A percentile compares a stretch with the other conserved stretches of the same genome.
Evolutionary conservation across 140 eudicot genomes (phyloP).

Genomic region (Bidens hawaiensis): DNA sequence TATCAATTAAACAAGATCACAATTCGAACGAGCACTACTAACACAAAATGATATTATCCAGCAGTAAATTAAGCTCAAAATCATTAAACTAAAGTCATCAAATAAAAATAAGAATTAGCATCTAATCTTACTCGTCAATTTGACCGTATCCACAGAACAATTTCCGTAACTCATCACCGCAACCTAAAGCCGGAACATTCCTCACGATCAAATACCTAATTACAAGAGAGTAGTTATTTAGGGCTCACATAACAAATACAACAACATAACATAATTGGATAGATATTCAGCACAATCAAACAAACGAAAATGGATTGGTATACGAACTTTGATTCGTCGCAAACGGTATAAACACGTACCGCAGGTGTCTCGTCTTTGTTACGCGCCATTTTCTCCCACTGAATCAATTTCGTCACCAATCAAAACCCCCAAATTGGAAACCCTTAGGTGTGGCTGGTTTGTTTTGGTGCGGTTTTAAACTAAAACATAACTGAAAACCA

Average conservation of each 20-base stretch:
- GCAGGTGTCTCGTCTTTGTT: conserved; percentile 60
- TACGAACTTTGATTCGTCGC: conserved; percentile 77
- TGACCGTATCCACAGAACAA: conserved; percentile 38
- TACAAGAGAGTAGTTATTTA: conserved; percentile 3
- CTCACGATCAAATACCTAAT: conserved; percentile 34
- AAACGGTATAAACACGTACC: conserved; percentile 74
- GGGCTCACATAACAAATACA: conserved; percentile 14
- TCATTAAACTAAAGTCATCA: background rate
- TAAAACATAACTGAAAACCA: no score
- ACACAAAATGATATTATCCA: background rate
- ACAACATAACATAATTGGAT: background rate
- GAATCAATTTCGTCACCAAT: no score
- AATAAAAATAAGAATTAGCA: no score
- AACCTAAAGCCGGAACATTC: conserved; percentile 43
- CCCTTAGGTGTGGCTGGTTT: no score
- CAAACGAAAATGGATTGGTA: background rate
- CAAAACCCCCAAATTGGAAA: no score
- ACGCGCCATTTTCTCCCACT: conserved; percentile 37
- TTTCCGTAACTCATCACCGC: conserved; percentile 35
- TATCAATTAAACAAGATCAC: background rate
- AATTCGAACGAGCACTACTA: background rate
- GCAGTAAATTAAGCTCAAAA: background rate
- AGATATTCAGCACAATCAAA: no score
- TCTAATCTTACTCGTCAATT: conserved; percentile 45
- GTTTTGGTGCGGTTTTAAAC: no score